Evolutionary conservation across 1,284 basidiomycete genomes (phyloP), one percentile per base, ranked within the genome.

Genomic region (Malassezia brasiliensis): DNA sequence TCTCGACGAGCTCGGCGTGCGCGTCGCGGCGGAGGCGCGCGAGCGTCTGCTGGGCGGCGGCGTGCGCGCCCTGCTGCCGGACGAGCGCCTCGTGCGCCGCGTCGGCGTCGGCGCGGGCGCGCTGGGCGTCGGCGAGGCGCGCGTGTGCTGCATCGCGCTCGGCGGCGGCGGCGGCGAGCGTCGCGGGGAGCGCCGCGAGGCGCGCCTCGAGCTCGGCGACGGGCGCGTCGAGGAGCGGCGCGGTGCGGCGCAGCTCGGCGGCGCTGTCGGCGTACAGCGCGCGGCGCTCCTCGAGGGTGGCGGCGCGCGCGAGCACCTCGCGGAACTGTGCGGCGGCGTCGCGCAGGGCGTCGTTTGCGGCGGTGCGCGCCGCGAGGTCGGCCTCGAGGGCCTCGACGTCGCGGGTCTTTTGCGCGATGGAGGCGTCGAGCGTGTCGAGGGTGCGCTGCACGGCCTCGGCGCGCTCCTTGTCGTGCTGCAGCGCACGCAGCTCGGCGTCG

Each of bases 271-370:
- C 81, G 77, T 66, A 85, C 77, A 72, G 86, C 79, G 57, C 77
- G 69, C 85, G 86, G 66, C 81, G 81, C 56, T 83, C 79, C 53
- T 85, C 79, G 47, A 90, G 76, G 45, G 79, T 80, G 56, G 87
- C 83, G 17, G 86, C 83, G 58, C 83, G 82, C 48, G 85, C 77
- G 67, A 89, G 89, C 45, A 87, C 82, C 71, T 90, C 84, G 36
- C 86, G 82, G 74, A 96, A 96, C 65, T 85, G 85, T 15, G 83
- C 83, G 1, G 88, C 85, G 45, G 84, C 81, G 52, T 91, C 85
- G 67, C 88, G 85, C 72, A 91, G 88, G 45, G 83, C 82, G 56
- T 83, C 79, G 74, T 98, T 98, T 36, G 83, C 80, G 41, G 81
- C 79, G 44, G 85, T 84, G 37, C 88, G 59, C 66, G 68, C 28